Evolutionary conservation across 1,284 basidiomycete genomes (phyloP).

Genomic region (Marasmius fiardii): DNA sequence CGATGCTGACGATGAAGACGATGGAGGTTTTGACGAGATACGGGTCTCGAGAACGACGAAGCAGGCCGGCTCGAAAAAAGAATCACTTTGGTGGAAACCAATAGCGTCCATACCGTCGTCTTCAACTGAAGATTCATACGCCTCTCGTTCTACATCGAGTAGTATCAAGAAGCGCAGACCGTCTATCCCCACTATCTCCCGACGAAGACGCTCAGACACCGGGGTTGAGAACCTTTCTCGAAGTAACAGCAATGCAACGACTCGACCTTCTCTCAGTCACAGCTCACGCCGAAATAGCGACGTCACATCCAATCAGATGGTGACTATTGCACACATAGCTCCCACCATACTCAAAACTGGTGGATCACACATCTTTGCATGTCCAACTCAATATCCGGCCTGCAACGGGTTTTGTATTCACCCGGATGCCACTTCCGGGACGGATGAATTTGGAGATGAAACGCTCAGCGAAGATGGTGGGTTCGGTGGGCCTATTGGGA

Average conservation of each 20-base stretch:
- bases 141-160: conserved; percentile 32
- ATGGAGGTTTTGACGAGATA: conserved; percentile 70
- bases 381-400: conserved; percentile 13
- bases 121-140: conserved; percentile 24
- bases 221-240: not conserved
- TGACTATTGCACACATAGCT: conserved; percentile 93
- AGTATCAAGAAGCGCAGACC: conserved; percentile 18
- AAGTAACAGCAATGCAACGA: not conserved
- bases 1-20: conserved; percentile 42
- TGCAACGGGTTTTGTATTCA: conserved; percentile 25
- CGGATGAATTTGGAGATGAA: conserved; percentile 25
- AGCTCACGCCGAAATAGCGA: not conserved
- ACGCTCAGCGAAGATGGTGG: conserved; percentile 19
- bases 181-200: conserved; percentile 11
- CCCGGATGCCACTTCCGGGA: conserved; percentile 13
- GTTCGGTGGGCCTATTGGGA: conserved; percentile 14
- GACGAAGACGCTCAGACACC: conserved; percentile 21
- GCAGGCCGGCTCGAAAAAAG: conserved; percentile 19
- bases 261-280: conserved; percentile 12
- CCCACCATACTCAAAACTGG: conserved; percentile 91
- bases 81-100: conserved; percentile 30
- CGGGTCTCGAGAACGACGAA: conserved; percentile 29
- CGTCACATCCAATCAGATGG: conserved; percentile 38
- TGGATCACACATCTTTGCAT: conserved; percentile 38
- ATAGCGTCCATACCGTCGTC: conserved; percentile 32